phyloP scores from a whole-genome alignment of 2,329 filamentous ascomycete species.

The Thermomyces lanuginosus region DNA sequence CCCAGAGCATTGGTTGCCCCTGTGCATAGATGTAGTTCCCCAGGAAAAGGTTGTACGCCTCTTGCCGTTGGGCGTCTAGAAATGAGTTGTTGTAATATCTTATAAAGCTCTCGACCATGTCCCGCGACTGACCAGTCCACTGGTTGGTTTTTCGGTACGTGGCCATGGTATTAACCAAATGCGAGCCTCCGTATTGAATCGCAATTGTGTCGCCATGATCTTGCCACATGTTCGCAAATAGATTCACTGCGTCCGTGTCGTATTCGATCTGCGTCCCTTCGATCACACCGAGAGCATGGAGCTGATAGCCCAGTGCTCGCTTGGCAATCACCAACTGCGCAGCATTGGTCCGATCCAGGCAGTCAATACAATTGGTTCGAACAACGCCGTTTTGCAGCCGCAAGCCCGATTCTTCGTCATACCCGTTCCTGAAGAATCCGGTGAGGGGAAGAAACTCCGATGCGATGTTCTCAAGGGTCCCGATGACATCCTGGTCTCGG shows the following conservation, averaged over 20 bases:
- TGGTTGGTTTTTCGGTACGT: slow-evolving; percentile 98
- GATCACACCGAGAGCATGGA: slow-evolving; percentile 81
- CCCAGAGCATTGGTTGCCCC: slow-evolving; percentile 92
- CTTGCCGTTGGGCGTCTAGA: slow-evolving; percentile 89
- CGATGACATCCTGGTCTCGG: slow-evolving; percentile 85
- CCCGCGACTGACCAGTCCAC: slow-evolving; percentile 91
- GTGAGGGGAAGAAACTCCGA: slow-evolving; percentile 73
- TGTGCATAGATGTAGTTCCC: slow-evolving; percentile 84
- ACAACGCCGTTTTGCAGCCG: slow-evolving; percentile 80
- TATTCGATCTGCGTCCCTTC: slow-evolving; percentile 66
- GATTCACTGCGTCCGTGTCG: slow-evolving; percentile 86
- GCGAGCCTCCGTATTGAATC: slow-evolving; percentile 91
- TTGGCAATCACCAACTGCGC: slow-evolving; percentile 97
- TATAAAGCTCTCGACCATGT: slow-evolving; percentile 99
- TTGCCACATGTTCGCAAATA: slow-evolving; percentile 97
- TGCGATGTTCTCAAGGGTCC: slow-evolving; percentile 74
- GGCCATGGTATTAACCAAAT: slow-evolving; percentile 97
- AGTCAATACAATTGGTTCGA: slow-evolving; percentile 95
- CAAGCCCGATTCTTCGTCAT: slow-evolving; percentile 47
- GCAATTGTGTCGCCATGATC: slow-evolving; percentile 96
- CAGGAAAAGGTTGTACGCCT: slow-evolving; percentile 93
- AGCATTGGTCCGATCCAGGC: slow-evolving; percentile 88
- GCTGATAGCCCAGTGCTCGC: slow-evolving; percentile 74
- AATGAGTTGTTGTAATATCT: slow-evolving; percentile 98
- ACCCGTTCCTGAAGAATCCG: slow-evolving; percentile 89